phyloP scores from a whole-genome alignment of 2,329 filamentous ascomycete species.

The Tolypocladium endophyticum region DNA sequence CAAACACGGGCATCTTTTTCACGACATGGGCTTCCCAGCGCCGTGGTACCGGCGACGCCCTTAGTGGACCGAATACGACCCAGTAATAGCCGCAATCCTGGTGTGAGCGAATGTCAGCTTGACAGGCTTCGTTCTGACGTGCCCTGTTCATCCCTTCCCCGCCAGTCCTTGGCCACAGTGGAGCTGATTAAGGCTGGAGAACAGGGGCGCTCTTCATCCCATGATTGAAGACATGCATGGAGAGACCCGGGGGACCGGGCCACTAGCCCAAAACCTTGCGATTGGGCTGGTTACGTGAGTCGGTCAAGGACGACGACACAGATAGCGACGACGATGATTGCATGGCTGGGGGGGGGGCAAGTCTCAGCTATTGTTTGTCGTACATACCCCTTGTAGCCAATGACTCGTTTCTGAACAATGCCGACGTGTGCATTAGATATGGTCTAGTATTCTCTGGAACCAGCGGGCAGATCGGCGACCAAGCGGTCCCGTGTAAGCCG shows the following conservation, averaged over 20 bases:
- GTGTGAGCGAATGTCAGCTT: background rate
- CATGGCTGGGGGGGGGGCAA: too few species aligned
- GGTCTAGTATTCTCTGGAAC: background rate
- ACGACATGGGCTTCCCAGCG: background rate
- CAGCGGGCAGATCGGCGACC: background rate
- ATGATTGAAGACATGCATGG: slow-evolving; percentile 2
- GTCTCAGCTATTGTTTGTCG: background rate
- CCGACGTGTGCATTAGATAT: background rate
- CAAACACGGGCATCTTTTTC: accelerated
- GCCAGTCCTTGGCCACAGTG: background rate
- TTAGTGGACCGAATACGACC: background rate
- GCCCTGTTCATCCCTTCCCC: background rate
- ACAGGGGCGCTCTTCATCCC: background rate
- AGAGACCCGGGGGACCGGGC: background rate
- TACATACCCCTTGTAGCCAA: background rate
- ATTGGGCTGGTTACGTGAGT: background rate
- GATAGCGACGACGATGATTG: background rate
- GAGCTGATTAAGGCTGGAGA: background rate
- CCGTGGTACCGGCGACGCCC: background rate
- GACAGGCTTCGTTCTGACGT: background rate
- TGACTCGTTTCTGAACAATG: background rate
- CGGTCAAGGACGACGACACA: background rate
- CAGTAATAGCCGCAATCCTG: background rate
- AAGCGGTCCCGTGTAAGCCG: background rate
- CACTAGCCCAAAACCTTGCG: background rate